These are phyloP conservation scores for Talaromyces sp. DNA, from an alignment of 2,329 filamentous ascomycete genomes.

Conservation along the genomic window DNA sequence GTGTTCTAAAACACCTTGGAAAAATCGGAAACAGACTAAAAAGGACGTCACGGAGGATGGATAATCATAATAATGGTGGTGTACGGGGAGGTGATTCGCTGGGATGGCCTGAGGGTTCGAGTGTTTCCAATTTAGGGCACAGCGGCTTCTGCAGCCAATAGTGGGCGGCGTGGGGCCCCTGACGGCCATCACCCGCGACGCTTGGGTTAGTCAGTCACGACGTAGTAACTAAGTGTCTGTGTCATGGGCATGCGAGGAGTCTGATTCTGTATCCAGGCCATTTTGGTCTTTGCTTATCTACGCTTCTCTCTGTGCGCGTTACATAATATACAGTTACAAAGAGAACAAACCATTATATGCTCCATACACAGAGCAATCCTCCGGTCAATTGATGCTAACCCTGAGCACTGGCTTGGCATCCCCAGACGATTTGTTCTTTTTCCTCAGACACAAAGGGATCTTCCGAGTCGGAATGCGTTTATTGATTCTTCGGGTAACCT, in stretches of 20 bases:
- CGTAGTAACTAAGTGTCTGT: background rate
- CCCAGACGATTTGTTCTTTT: background rate
- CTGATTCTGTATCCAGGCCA: background rate
- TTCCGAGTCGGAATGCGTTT: conserved; percentile 6
- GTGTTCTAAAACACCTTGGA: conserved; percentile 6
- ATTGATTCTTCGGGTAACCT: background rate
- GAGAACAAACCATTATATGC: background rate
- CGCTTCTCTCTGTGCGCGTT: too few relatives aligned
- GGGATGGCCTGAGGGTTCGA: background rate
- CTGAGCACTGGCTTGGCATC: conserved; percentile 10
- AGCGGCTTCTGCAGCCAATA: conserved; percentile 15
- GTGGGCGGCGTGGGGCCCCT: background rate
- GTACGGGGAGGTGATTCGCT: conserved; percentile 3
- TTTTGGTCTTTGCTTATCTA: background rate
- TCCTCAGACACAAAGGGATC: background rate
- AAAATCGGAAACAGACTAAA: conserved; percentile 1
- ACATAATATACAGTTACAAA: background rate
- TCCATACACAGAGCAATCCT: background rate
- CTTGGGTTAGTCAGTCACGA: background rate
- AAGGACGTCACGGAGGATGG: background rate
- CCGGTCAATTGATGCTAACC: background rate
- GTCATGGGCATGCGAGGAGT: conserved; percentile 11
- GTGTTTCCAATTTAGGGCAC: conserved; percentile 18
- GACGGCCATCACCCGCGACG: conserved; percentile 14
- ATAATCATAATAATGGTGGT: background rate